phyloP scores from a whole-genome alignment of 768 basidiomycete species.

The Gloeopeniophorella convolvens region DNA sequence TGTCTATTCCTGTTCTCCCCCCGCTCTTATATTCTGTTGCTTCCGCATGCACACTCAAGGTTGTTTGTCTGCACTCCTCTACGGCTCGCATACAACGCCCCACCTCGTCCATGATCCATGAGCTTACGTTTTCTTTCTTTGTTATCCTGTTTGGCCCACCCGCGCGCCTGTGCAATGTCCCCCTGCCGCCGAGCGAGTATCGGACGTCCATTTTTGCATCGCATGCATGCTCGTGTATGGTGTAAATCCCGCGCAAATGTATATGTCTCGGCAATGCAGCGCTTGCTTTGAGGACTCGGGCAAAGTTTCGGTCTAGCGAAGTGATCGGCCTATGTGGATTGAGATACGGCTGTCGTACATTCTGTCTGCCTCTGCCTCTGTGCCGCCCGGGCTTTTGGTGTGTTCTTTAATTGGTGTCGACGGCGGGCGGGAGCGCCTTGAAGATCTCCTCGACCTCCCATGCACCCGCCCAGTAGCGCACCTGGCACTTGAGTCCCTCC shows the following conservation, averaged over 20 bases:
- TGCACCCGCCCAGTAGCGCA: constrained; percentile 86
- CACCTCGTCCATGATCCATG: constrained; percentile 9
- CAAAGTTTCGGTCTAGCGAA: too few relatives aligned
- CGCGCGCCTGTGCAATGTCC: constrained; percentile 1
- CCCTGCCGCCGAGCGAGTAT: constrained; percentile 9
- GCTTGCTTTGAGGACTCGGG: neutral
- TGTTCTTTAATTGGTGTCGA: neutral
- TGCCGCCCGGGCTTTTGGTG: too few relatives aligned
- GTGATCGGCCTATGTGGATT: too few relatives aligned
- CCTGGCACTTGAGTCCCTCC: constrained; percentile 60
- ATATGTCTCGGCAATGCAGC: constrained; percentile 18
- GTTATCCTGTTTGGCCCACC: too few relatives aligned
- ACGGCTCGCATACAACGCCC: constrained; percentile 3
- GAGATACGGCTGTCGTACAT: neutral
- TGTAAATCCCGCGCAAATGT: constrained; percentile 20
- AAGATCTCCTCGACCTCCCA: constrained; percentile 95
- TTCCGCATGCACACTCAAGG: constrained; percentile 7
- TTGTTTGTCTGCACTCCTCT: constrained; percentile 12
- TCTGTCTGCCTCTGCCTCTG: too few relatives aligned
- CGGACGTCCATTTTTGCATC: constrained; percentile 13
- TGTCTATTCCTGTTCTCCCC: too few relatives aligned
- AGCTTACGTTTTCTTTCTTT: constrained; percentile 1
- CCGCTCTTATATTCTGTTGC: neutral
- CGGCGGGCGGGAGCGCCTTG: constrained; percentile 11
- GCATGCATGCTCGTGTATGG: constrained; percentile 19